Evolutionary conservation across 768 basidiomycete genomes (phyloP), one percentile per base, ranked within the genome.

Genomic region (Aureoboletus auriporus): DNA sequence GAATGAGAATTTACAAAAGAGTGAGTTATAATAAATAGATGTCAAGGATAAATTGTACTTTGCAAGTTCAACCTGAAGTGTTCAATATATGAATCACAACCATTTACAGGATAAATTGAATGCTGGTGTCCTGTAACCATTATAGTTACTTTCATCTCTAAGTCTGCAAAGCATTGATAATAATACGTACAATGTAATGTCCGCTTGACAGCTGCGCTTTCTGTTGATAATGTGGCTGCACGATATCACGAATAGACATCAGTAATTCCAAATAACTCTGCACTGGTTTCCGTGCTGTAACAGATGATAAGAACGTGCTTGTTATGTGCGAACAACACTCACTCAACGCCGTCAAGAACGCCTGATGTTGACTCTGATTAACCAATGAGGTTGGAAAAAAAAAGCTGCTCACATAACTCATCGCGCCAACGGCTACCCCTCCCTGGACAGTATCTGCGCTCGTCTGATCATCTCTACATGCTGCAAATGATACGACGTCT

Each of bases 401-500:
- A 36, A 13, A 31, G 6, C n/a, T 7, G 69, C 84, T 42, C 60
- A 87, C 86, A 66, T 84, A 75, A 64, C 85, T 87, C 83, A 89
- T 89, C 4, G 87, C 88, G 3, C 88, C 88, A 7, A 85, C 82
- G 0, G 86, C 83, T 5, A 78, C 70, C 17, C 83, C 84, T 20
- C 72, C 74, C 26, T 76, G 70, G 43, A 78, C 77, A 1, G 85
- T 85, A 59, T 89, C 87, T 0, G 84, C 82, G 59, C 86, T 89
- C 0, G 78, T 87, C 64, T 87, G 79, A 30, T 74, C 75, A 61
- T 89, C 88, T 44, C 78, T 73, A 58, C 86, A 87, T 17, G 79
- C 85, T 14, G 85, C 81, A 65, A 81, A 86, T 1, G 82, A 84
- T 44, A 89, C 83, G n/a, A 83, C 90, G 60, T 98, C 94, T 2